Percentiles rank a stretch among this genome's conserved stretches.
phyloP scores from a whole-genome alignment of 306 rosid species.

The Rosa persica region DNA sequence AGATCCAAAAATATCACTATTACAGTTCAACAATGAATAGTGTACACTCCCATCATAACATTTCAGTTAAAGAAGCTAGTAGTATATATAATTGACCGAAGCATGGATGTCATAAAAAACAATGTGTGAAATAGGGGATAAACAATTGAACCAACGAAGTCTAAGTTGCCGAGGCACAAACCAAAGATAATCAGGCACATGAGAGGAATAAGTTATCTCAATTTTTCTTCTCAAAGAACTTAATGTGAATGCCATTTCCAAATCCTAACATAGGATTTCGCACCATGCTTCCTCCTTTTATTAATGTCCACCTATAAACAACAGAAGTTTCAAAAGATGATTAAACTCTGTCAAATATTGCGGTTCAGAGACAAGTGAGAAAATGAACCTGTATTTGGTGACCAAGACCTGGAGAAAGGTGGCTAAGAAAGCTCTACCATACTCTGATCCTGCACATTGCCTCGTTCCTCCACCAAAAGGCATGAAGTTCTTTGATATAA shows the following conservation, averaged over 20 bases:
- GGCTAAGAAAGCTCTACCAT: conserved; percentile 28
- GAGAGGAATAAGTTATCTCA: not conserved
- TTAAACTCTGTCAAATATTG: not conserved
- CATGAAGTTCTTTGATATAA: conserved; percentile 34
- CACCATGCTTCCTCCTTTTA: conserved; percentile 21
- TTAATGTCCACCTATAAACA: conserved; percentile 26
- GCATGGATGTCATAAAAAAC: no score
- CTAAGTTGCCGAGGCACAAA: no score
- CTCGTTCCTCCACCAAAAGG: conserved; percentile 47
- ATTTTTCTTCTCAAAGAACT: not conserved
- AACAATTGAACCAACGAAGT: no score
- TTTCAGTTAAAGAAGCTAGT: no score
- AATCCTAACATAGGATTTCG: conserved; percentile 25
- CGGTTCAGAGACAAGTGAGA: no score
- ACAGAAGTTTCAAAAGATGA: not conserved
- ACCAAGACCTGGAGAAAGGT: conserved; percentile 5
- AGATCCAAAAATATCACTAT: no score
- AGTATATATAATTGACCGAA: no score
- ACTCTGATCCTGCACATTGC: conserved; percentile 42
- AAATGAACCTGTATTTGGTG: conserved; percentile 24
- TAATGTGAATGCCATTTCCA: conserved; percentile 28
- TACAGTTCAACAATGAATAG: no score
- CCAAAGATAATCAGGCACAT: no score
- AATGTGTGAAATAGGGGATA: no score
- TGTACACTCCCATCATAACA: no score